Conservation (phyloP, 2,329 filamentous ascomycete genomes). For the Ceratocystis huliohia region DNA sequence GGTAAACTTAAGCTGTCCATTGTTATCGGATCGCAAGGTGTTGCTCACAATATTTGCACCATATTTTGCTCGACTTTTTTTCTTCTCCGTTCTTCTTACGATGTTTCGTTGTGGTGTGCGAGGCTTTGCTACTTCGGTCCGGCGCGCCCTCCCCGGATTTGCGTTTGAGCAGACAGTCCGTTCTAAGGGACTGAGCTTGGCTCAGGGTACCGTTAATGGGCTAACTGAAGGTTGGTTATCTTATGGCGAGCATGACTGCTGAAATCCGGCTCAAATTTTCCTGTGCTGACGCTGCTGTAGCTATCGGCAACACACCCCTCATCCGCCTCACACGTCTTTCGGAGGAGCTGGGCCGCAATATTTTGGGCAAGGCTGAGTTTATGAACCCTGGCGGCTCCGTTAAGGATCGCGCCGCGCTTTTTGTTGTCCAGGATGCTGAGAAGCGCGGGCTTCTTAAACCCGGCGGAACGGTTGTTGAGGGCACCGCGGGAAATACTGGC, state of each 20-base stretch:
- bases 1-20: background rate
- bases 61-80: background rate
- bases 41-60: background rate
- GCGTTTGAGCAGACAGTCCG: constrained; percentile 64
- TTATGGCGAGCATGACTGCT: background rate
- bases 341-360: constrained; percentile 78
- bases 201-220: constrained; percentile 65
- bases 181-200: constrained; percentile 58
- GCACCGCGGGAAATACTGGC: constrained; percentile 93
- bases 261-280: background rate
- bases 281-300: constrained; percentile 34
- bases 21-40: background rate
- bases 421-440: constrained; percentile 87
- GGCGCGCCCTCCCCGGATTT: constrained; percentile 50
- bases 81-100: constrained; percentile 20
- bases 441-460: constrained; percentile 68
- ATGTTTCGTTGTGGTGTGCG: constrained; percentile 62
- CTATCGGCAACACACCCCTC: constrained; percentile 93
- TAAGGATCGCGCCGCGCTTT: constrained; percentile 92
- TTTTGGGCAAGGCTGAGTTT: constrained; percentile 96
- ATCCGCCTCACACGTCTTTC: constrained; percentile 83
- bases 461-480: constrained; percentile 90
- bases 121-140: constrained; percentile 52
- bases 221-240: constrained; percentile 61
- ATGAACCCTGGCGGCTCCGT: constrained; percentile 95